A percentile compares a stretch with the other conserved stretches of the same genome.
These are phyloP conservation scores for Ophiostoma australiae DNA, from an alignment of 2,329 filamentous ascomycete species.

Conservation along the genomic window DNA sequence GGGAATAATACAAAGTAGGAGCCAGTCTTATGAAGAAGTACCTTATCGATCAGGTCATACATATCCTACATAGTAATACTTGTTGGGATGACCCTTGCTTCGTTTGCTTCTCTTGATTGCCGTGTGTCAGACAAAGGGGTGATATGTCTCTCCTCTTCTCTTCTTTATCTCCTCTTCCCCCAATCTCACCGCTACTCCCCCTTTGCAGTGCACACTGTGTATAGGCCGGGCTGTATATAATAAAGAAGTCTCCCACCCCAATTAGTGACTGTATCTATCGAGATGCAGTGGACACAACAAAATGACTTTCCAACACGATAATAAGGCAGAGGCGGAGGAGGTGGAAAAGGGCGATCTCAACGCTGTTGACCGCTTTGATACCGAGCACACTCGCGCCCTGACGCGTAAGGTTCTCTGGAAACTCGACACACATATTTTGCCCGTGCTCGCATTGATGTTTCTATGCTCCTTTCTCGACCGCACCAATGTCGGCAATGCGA, in stretches of 20 bases:
- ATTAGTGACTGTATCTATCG: background rate
- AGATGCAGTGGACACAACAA: background rate
- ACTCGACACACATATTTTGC: conserved; percentile 56
- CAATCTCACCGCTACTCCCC: background rate
- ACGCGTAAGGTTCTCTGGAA: conserved; percentile 47
- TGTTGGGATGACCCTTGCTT: background rate
- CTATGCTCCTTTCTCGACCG: conserved; percentile 62
- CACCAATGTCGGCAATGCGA: conserved; percentile 69
- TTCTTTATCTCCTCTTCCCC: background rate
- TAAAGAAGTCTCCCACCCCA: background rate
- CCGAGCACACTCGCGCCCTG: conserved; percentile 28
- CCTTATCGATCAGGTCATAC: no score
- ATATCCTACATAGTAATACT: no score
- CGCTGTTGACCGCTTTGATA: conserved; percentile 1
- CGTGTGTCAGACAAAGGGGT: background rate
- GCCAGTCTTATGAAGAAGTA: background rate
- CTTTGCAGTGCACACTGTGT: background rate
- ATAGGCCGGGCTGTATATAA: background rate
- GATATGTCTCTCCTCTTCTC: background rate
- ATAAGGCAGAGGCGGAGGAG: conserved; percentile 42
- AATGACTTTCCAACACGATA: conserved; percentile 6
- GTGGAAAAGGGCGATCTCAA: conserved; percentile 25
- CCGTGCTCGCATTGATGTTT: conserved; percentile 59
- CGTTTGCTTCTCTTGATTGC: background rate
- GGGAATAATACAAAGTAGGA: no score